A percentile compares a stretch with the other conserved stretches of the same genome.
Evolutionary conservation across 2,329 filamentous ascomycete genomes (phyloP).

Genomic region (Coniochaeta sp.): DNA sequence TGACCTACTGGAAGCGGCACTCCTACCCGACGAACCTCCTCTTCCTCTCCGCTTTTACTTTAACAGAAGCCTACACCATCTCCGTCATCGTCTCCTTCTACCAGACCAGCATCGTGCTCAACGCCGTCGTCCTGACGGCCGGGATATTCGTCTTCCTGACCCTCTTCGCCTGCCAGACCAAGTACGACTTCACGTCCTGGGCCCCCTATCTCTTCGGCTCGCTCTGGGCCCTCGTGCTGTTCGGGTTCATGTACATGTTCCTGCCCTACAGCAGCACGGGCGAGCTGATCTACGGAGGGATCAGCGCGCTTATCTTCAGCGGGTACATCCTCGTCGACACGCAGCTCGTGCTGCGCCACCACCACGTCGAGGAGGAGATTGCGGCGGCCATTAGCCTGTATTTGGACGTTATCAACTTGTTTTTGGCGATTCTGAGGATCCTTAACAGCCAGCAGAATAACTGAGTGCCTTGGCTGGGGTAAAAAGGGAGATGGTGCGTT

Average conservation of each 20-base stretch:
- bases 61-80: constrained; percentile 88
- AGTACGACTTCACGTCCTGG: constrained; percentile 98
- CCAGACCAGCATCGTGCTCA: constrained; percentile 73
- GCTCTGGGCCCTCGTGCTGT: constrained; percentile 84
- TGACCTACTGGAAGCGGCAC: constrained; percentile 94
- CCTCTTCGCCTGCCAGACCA: constrained; percentile 90
- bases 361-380: constrained; percentile 97
- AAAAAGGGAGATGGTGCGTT: neutral
- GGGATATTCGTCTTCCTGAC: constrained; percentile 75
- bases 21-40: constrained; percentile 91
- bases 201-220: constrained; percentile 89
- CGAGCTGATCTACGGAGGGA: constrained; percentile 79
- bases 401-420: constrained; percentile 93
- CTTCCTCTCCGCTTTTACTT: constrained; percentile 85
- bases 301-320: constrained; percentile 82
- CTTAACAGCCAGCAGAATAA: constrained; percentile 95
- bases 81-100: constrained; percentile 91
- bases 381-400: constrained; percentile 92
- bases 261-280: constrained; percentile 75
- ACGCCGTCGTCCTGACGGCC: constrained; percentile 82
- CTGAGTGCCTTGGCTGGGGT: constrained; percentile 36
- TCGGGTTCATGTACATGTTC: constrained; percentile 88
- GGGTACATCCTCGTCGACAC: constrained; percentile 96
- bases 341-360: constrained; percentile 88
- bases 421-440: constrained; percentile 90